phyloP scores from a whole-genome alignment of 139 green algal species.

The Picocystis salinarum region DNA sequence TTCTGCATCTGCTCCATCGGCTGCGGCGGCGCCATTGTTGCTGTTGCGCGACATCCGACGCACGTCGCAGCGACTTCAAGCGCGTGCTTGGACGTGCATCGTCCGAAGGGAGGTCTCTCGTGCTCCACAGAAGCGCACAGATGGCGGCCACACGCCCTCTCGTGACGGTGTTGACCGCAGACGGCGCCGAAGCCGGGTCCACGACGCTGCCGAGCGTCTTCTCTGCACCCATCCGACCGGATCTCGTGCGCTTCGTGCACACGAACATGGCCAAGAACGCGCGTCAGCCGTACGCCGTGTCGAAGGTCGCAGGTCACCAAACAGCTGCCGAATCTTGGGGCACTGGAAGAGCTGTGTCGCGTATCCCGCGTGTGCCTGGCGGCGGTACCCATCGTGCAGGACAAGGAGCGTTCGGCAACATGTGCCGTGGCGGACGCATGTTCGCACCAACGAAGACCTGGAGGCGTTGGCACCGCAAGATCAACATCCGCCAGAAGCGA shows the following conservation, averaged over 20 bases:
- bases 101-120: no score
- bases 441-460: conserved; percentile 94
- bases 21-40: no score
- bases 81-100: no score
- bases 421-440: conserved; percentile 96
- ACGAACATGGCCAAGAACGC: conserved; percentile 91
- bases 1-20: no score
- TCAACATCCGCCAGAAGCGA: conserved; percentile 95
- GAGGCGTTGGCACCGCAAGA: conserved; percentile 93
- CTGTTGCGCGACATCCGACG: no score
- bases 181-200: conserved; percentile 40
- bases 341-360: conserved; percentile 93
- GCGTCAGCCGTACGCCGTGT: conserved; percentile 91
- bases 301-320: conserved; percentile 78
- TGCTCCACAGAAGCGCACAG: no score
- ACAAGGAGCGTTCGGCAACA: conserved; percentile 98
- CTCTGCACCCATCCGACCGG: conserved; percentile 43
- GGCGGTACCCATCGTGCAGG: conserved; percentile 88
- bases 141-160: conserved; percentile 60
- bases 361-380: conserved; percentile 97
- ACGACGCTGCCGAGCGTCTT: conserved; percentile 75
- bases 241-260: conserved; percentile 78
- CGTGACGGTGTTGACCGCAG: conserved; percentile 58
- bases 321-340: conserved; percentile 97
- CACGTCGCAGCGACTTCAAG: no score